These are phyloP conservation scores for Solanum hybrid DNA, from an alignment of 305 asterid genomes.

Conservation along the genomic window DNA sequence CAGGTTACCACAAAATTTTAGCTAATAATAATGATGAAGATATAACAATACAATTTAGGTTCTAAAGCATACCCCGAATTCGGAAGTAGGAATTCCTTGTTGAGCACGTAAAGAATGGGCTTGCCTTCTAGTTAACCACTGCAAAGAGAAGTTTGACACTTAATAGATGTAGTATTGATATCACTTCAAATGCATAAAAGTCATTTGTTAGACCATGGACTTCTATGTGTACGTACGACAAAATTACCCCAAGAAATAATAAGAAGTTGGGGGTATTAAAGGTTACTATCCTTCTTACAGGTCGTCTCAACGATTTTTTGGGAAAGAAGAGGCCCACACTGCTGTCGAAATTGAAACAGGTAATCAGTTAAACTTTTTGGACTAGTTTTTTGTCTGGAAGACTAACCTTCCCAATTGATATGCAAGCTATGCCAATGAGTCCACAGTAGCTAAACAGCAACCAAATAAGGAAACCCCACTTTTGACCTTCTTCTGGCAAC, in stretches of 20 bases:
- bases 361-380: not conserved
- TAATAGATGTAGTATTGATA: not conserved
- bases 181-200: not conserved
- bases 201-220: not conserved
- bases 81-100: slow-evolving; percentile 94
- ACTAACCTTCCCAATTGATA: slow-evolving; percentile 74
- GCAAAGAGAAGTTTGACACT: slow-evolving; percentile 16
- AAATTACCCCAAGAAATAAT: not conserved
- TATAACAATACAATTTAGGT: not conserved
- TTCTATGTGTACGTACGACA: not conserved
- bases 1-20: not conserved
- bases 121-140: slow-evolving; percentile 89
- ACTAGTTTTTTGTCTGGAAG: not conserved
- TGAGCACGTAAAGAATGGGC: slow-evolving; percentile 81
- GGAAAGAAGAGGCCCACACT: not conserved
- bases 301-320: not conserved
- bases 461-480: slow-evolving; percentile 98
- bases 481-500: slow-evolving; percentile 96
- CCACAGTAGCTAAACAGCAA: slow-evolving; percentile 95
- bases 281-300: not conserved
- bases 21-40: not conserved
- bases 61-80: slow-evolving; percentile 65
- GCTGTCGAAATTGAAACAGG: not conserved
- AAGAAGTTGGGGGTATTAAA: not conserved
- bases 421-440: slow-evolving; percentile 72